Evolutionary conservation across 2,329 filamentous ascomycete species (phyloP).

Genomic region (Cryphonectria carpinicola): DNA sequence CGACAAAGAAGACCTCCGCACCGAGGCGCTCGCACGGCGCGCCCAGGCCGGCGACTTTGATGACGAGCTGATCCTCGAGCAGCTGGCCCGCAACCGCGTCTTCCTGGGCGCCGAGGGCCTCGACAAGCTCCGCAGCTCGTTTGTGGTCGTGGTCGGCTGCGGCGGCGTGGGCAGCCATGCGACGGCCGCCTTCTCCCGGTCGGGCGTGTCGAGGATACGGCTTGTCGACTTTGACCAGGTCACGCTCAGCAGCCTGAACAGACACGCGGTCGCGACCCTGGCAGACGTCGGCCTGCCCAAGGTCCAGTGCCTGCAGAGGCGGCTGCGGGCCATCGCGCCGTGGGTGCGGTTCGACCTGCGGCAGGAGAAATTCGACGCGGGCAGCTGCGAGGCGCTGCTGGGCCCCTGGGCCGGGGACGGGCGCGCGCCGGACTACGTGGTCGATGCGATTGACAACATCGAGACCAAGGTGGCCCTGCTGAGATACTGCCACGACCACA

Average conservation of each 20-base stretch:
- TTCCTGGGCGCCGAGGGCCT: constrained; percentile 87
- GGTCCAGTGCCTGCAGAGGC: constrained; percentile 78
- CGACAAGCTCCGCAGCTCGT: constrained; percentile 75
- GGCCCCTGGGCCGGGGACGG: constrained; percentile 64
- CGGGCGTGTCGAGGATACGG: constrained; percentile 84
- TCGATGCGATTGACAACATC: constrained; percentile 98
- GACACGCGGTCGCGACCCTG: constrained; percentile 93
- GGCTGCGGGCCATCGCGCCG: constrained; percentile 84
- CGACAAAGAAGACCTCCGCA: constrained; percentile 66
- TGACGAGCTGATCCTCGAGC: constrained; percentile 87
- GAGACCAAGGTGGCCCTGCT: constrained; percentile 92
- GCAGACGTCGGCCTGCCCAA: constrained; percentile 93
- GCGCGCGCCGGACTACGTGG: constrained; percentile 79
- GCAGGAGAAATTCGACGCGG: constrained; percentile 79
- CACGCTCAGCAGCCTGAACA: constrained; percentile 88
- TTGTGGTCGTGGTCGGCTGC: constrained; percentile 88
- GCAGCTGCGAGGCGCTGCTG: constrained; percentile 68
- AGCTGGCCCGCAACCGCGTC: constrained; percentile 88
- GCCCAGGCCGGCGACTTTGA: constrained; percentile 68
- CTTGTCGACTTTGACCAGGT: constrained; percentile 98
- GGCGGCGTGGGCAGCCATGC: constrained; percentile 96
- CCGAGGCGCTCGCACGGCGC: constrained; percentile 60
- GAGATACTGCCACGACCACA: constrained; percentile 80
- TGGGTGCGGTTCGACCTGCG: constrained; percentile 90
- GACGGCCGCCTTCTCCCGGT: constrained; percentile 81